phyloP scores from a whole-genome alignment of 768 basidiomycete genomes.

The Coprinopsis marcescibilis region DNA sequence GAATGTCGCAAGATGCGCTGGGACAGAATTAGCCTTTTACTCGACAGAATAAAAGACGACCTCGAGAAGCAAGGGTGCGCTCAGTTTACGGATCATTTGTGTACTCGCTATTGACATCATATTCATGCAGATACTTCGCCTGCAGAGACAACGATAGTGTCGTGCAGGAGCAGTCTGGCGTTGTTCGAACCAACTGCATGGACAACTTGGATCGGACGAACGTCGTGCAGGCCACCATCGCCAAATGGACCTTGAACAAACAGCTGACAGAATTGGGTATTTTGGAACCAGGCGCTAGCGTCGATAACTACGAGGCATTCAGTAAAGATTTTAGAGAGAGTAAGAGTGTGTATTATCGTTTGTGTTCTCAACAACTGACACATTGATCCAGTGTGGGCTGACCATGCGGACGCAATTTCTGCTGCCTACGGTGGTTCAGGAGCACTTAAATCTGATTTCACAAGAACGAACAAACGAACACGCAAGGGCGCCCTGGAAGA shows the following conservation, averaged over 20 bases:
- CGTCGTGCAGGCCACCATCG: conserved; percentile 89
- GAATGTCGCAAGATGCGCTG: conserved; percentile 95
- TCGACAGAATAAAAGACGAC: conserved; percentile 71
- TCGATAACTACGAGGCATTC: conserved; percentile 80
- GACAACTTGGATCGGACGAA: conserved; percentile 96
- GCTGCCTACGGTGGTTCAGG: conserved; percentile 92
- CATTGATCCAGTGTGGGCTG: conserved; percentile 78
- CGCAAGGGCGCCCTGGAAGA: conserved; percentile 77
- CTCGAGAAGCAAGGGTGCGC: conserved; percentile 63
- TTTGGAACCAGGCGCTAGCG: conserved; percentile 56
- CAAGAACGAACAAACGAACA: conserved; percentile 87
- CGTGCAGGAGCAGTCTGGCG: conserved; percentile 61
- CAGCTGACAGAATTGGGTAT: conserved; percentile 76
- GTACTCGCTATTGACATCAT: conserved; percentile 5
- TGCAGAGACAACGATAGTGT: conserved; percentile 42
- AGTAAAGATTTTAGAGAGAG: conserved; percentile 84
- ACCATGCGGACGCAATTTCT: conserved; percentile 89
- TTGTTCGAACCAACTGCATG: conserved; percentile 96
- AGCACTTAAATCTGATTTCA: conserved; percentile 95
- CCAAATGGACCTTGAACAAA: conserved; percentile 73
- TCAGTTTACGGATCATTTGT: neutral
- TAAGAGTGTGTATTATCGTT: conserved; percentile 35
- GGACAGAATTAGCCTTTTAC: conserved; percentile 82
- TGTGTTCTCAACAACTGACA: neutral
- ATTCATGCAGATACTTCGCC: conserved; percentile 64